Base-by-base conservation (phyloP, 2,329 filamentous ascomycete genomes). In the Talaromyces sp. region DNA sequence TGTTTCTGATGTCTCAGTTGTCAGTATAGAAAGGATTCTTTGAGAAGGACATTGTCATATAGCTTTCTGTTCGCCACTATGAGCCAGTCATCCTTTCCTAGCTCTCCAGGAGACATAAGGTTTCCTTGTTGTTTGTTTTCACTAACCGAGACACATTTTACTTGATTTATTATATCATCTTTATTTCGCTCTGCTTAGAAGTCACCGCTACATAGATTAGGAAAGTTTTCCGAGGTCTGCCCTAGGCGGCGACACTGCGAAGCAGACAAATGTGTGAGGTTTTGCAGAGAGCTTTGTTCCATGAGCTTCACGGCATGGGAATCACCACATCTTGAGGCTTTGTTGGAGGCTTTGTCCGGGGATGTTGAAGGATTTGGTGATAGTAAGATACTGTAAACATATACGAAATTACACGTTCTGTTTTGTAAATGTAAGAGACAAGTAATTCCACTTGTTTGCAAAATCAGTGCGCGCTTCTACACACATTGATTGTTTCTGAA, bases 291-390 rank as follows among this genome's bases (percentile, higher is more conserved):
- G 56, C 56, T 59, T 56, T 56, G 31, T 56, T 56, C 31, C 37
- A 56, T 56, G 37, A 59, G 56, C 56, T 59, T 43, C 56, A 59
- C 35, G 22, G 56, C 37, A 59, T 59, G 56, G 37, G 37, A 59
- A 59, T 59, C 37, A 37, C 56, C 56, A 59, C 35, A 45, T 31
- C 37, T 41, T 45, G 56, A 33, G 56, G 56, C 56, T 59, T 59
- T 59, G 56, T 59, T 45, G 37, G 37, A 27, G 56, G 56, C 56
- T 59, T 59, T 59, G 56, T 59, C 56, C 37, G 10, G 56, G 60
- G 66, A 72, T 49, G 69, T 41, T 41, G 22, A 22, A 22, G 22
- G 22, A 22, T 22, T 22, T 22, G 22, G 22, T 22, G 2, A 22
- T 22, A 22, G 22, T 22, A 22, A 22, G 22, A 22, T 22, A 22